phyloP scores from a whole-genome alignment of 192 early-diverging fungal genomes.

The Coemansia reversa region DNA sequence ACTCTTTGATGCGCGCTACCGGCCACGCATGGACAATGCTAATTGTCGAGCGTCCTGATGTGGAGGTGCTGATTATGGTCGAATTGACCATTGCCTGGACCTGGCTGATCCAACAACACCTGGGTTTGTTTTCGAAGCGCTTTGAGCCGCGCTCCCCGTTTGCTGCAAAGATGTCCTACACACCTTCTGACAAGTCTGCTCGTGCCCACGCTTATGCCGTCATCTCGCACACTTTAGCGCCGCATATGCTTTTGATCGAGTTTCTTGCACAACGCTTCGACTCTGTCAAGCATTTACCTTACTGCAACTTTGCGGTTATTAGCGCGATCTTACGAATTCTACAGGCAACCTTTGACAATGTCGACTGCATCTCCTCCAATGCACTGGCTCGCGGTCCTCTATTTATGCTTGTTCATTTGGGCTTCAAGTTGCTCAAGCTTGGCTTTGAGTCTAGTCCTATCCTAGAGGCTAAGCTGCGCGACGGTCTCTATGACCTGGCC shows the following conservation, averaged over 20 bases:
- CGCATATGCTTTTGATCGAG: constrained; percentile 83
- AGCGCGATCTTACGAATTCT: constrained; percentile 77
- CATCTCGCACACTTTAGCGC: constrained; percentile 63
- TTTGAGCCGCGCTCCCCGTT: constrained; percentile 71
- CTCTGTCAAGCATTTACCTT: constrained; percentile 67
- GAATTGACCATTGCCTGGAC: constrained; percentile 85
- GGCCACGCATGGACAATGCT: constrained; percentile 89
- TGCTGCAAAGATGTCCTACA: constrained; percentile 87
- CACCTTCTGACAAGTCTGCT: constrained; percentile 80
- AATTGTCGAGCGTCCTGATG: constrained; percentile 69
- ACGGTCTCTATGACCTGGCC: constrained; percentile 66
- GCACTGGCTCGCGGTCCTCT: constrained; percentile 73
- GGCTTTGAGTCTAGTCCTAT: constrained; percentile 64
- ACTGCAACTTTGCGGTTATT: constrained; percentile 67
- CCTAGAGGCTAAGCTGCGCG: constrained; percentile 63
- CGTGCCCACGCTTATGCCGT: constrained; percentile 60
- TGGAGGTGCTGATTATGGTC: constrained; percentile 76
- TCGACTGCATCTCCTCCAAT: constrained; percentile 59
- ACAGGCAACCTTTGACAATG: constrained; percentile 67
- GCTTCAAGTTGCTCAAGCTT: constrained; percentile 71
- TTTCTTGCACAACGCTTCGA: constrained; percentile 86
- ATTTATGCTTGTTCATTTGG: constrained; percentile 74
- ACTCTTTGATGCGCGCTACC: constrained; percentile 77
- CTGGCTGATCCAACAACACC: constrained; percentile 70
- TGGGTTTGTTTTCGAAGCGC: constrained; percentile 76